Conservation (phyloP, 2,329 filamentous ascomycete genomes). For the Fusarium xylarioides region DNA sequence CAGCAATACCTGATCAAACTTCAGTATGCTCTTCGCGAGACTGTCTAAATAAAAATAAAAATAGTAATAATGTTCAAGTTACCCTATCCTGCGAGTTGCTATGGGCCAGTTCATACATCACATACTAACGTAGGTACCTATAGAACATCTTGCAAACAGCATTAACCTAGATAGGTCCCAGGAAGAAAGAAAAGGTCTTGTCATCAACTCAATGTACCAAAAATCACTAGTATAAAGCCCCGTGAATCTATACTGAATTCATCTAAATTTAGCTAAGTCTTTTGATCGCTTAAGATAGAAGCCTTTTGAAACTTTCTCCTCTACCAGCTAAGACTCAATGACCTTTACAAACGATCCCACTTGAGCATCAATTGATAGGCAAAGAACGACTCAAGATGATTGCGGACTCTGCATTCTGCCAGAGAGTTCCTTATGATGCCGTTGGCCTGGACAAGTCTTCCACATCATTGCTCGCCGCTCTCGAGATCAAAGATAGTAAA, state of each 20-base stretch:
- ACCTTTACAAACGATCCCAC: neutral
- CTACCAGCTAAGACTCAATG: neutral
- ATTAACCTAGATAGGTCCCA: neutral
- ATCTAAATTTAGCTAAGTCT: neutral
- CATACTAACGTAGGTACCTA: neutral
- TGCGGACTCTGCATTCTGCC: neutral
- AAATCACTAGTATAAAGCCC: neutral
- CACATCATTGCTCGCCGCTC: neutral
- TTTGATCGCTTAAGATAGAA: neutral
- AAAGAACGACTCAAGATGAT: neutral
- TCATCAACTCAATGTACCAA: neutral
- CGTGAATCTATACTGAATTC: neutral
- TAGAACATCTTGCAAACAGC: neutral
- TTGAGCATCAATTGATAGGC: neutral
- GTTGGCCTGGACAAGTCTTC: neutral
- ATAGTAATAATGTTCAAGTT: neutral
- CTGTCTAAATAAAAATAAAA: neutral
- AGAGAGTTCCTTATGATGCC: neutral
- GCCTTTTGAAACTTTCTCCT: neutral
- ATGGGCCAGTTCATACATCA: neutral
- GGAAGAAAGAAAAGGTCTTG: neutral
- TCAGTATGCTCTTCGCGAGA: neutral
- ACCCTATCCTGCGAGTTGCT: neutral
- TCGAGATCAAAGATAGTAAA: neutral
- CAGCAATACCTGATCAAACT: neutral